phyloP scores from a whole-genome alignment of 2,329 filamentous ascomycete genomes.

The Diaporthe ampelina region DNA sequence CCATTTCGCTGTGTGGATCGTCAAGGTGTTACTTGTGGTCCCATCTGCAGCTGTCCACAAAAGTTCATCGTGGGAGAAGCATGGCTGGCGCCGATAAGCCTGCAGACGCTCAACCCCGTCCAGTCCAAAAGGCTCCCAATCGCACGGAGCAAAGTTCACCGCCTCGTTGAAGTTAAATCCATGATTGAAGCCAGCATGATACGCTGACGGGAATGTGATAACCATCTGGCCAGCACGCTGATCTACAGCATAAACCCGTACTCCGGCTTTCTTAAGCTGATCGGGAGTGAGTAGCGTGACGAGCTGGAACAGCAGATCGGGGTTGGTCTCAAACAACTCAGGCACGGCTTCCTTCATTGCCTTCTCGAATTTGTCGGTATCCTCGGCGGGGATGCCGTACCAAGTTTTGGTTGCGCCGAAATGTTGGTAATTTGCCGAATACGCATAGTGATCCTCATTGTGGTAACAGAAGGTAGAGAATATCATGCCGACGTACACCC shows the following conservation, averaged over 20 bases:
- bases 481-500: conserved; percentile 99
- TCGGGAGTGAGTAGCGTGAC: conserved; percentile 97
- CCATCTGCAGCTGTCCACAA: conserved; percentile 90
- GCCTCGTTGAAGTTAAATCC: conserved; percentile 99
- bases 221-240: conserved; percentile 96
- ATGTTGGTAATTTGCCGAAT: conserved; percentile 98
- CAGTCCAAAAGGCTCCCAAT: conserved; percentile 95
- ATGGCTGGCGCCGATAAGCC: conserved; percentile 90
- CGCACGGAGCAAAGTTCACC: conserved; percentile 94
- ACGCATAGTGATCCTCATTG: conserved; percentile 97
- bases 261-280: conserved; percentile 91
- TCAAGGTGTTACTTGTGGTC: conserved; percentile 73
- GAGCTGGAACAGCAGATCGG: conserved; percentile 94
- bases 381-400: conserved; percentile 96
- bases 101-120: conserved; percentile 88
- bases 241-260: conserved; percentile 94
- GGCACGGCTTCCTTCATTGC: conserved; percentile 97
- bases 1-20: conserved; percentile 95
- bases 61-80: conserved; percentile 97
- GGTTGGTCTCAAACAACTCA: conserved; percentile 96
- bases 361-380: conserved; percentile 93
- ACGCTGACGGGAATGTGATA: conserved; percentile 96
- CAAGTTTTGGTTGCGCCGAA: conserved; percentile 98
- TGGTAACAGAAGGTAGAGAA: conserved; percentile 99
- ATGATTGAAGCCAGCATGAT: conserved; percentile 98